Base-by-base conservation (phyloP, 768 basidiomycete genomes). In the Leccinum rimulosum region DNA sequence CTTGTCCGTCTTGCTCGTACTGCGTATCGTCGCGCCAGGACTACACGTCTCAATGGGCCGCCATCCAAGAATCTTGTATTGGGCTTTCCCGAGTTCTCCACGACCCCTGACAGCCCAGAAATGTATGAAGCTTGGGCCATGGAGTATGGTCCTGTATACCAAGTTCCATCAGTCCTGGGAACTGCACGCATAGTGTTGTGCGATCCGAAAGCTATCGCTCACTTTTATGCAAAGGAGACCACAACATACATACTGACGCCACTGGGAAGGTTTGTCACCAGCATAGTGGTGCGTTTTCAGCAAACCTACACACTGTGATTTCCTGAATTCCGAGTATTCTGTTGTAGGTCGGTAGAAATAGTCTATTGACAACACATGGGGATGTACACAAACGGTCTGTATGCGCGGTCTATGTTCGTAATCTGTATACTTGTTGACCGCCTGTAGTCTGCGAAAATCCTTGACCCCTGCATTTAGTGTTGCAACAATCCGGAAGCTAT, bases 181-280 rank as follows among this genome's bases (percentile, higher is more conserved):
- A 67, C 73, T 2, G 64, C 60, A 3, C 63, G 67, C 17, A 64
- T 83, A 17, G 63, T 82, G 4, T 57, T 84, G 7, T 73, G 74
- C 52, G 82, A 83, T 54, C 77, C 80, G 2, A 82, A 77, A 67
- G 83, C 84, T 0, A 71, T 81, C 25, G 73, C 77, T 1, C 81
- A 86, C 61, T 80, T 83, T 59, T 82, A 79, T 61, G 72, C 81
- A 3, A 77, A 70, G 59, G 84, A 85, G 59, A 83, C 83, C 0
- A 81, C 62, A n/a, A 64, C 70, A 0, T 75, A 76, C 50, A 55
- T 66, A 22, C 45, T 61, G 31, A 75, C 64, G 33, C 73, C 63
- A 48, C 62, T 67, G 19, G 64, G 22, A 40, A 55, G 62, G 63
- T 59, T 50, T 50, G 38, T 36, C 36, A 76, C 81, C 11, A 74